These are phyloP conservation scores for Xylaria digitata DNA, from an alignment of 2,329 filamentous ascomycete genomes.

Conservation along the genomic window DNA sequence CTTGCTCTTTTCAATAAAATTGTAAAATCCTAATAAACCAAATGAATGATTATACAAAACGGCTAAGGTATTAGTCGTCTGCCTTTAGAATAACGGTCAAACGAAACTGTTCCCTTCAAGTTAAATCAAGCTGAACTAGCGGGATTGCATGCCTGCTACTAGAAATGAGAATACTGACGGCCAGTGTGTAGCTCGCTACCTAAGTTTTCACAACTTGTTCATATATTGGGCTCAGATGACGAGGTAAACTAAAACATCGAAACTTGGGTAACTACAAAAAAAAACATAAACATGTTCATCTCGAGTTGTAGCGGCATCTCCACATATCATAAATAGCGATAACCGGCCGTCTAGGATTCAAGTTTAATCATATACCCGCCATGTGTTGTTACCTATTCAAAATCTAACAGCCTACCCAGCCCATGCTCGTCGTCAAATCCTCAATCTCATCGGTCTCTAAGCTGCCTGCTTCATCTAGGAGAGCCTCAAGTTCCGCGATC, in stretches of 20 bases:
- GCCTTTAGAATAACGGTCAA: no score
- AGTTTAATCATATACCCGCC: background rate
- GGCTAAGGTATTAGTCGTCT: no score
- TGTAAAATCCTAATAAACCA: no score
- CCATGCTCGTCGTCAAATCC: constrained; percentile 40
- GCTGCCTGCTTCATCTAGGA: constrained; percentile 56
- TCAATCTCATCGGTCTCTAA: constrained; percentile 41
- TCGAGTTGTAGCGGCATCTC: background rate
- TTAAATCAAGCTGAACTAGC: background rate
- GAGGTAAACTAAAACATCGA: no score
- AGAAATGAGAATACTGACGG: no score
- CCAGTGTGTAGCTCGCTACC: no score
- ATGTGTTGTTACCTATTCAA: background rate
- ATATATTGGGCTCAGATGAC: no score
- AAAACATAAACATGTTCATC: background rate
- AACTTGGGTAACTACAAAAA: no score
- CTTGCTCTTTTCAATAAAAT: no score
- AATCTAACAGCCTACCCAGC: constrained; percentile 47
- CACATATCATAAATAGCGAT: background rate
- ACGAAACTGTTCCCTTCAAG: background rate
- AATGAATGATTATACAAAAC: no score
- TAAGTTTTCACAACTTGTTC: no score
- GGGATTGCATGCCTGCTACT: background rate
- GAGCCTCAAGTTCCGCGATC: constrained; percentile 71
- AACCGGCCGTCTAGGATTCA: background rate